These are phyloP conservation scores for Solanum chacoense DNA, from an alignment of 305 asterid species.

Conservation along the genomic window DNA sequence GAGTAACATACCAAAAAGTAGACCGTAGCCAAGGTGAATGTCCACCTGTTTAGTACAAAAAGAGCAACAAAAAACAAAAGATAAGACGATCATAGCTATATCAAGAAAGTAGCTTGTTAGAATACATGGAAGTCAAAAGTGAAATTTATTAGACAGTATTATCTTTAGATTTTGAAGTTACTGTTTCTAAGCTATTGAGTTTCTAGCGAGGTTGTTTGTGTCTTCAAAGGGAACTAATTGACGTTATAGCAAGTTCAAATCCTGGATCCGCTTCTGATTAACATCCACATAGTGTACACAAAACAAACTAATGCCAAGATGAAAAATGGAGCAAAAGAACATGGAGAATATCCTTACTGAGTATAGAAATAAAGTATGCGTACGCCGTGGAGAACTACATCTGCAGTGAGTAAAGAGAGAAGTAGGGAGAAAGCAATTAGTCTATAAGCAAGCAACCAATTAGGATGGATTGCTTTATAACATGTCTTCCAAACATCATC, in stretches of 20 bases:
- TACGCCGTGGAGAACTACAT: conserved; percentile 24
- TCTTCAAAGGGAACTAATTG: background rate
- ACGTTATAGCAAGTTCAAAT: background rate
- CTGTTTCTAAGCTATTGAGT: background rate
- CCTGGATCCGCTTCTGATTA: background rate
- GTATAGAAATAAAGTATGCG: conserved; percentile 47
- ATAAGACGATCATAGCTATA: background rate
- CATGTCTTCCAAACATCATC: conserved; percentile 74
- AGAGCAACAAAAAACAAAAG: conserved; percentile 2
- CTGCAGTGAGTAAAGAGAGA: conserved; percentile 46
- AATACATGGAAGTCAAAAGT: background rate
- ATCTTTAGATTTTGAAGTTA: conserved; percentile 1
- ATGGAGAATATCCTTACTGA: conserved; percentile 38
- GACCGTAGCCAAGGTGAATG: conserved; percentile 61
- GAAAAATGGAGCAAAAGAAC: background rate
- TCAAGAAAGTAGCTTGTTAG: background rate
- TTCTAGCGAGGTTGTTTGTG: background rate
- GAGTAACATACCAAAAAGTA: conserved; percentile 70
- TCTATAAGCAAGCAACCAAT: conserved; percentile 70
- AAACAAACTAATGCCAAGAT: background rate
- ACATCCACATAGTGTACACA: background rate
- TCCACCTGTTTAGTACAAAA: conserved; percentile 69
- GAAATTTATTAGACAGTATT: background rate
- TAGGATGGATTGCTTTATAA: conserved; percentile 42
- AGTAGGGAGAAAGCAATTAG: conserved; percentile 41